phyloP scores from a whole-genome alignment of 2,329 filamentous ascomycete species.

The Chrysosporium keratinophilum region DNA sequence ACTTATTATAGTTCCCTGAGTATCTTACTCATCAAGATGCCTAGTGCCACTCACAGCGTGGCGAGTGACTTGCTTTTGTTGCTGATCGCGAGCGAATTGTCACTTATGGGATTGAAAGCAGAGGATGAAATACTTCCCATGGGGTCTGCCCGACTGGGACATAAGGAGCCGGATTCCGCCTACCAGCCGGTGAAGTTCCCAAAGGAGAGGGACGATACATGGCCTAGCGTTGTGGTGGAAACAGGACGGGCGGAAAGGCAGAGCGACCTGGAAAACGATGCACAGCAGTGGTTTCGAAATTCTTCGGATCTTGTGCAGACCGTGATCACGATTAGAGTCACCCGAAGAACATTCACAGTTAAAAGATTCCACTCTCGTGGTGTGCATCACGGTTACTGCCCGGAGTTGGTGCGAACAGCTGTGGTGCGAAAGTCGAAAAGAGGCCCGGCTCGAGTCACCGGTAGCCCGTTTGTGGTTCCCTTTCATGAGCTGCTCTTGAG shows the following conservation, averaged over 20 bases:
- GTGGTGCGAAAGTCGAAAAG: neutral
- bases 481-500: conserved; percentile 8
- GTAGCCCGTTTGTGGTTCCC: conserved; percentile 1
- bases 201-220: neutral
- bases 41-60: too few species aligned
- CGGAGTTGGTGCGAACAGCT: neutral
- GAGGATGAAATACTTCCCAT: too few species aligned
- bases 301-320: neutral
- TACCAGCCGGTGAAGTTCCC: neutral
- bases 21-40: too few species aligned
- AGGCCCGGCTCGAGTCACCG: neutral
- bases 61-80: too few species aligned
- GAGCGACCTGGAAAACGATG: neutral
- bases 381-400: neutral
- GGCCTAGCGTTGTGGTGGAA: conserved; percentile 10
- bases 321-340: conserved; percentile 8
- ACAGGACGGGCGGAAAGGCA: conserved; percentile 3
- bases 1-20: too few species aligned
- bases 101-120: too few species aligned
- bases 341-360: neutral
- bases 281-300: conserved; percentile 5
- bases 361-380: neutral
- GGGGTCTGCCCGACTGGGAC: too few species aligned
- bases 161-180: too few species aligned
- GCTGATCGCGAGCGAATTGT: too few species aligned